Percentiles rank a stretch among this genome's conserved stretches.
Conservation (phyloP, 805 yeast species). For the Ogataea haglerorum region DNA sequence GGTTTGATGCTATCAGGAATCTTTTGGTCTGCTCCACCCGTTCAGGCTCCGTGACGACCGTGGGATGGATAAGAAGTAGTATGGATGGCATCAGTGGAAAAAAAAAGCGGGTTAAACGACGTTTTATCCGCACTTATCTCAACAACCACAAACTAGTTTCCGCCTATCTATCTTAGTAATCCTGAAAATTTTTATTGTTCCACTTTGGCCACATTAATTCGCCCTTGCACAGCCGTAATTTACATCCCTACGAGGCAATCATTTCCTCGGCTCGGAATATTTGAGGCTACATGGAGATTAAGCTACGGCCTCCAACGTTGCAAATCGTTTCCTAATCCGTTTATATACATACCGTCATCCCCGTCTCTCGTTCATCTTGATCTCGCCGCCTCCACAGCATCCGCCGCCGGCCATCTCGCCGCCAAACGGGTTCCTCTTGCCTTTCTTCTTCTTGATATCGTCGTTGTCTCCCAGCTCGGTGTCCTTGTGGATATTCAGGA, state of each 20-base stretch:
- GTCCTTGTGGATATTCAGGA: constrained; percentile 69
- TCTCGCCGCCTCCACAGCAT: constrained; percentile 52
- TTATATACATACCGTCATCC: not conserved
- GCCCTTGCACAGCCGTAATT: not conserved
- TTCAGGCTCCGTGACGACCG: constrained; percentile 55
- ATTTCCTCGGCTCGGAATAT: not conserved
- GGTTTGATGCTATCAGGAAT: constrained; percentile 25
- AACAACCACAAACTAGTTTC: constrained; percentile 1
- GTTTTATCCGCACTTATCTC: not conserved
- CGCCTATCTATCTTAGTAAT: constrained; percentile 4
- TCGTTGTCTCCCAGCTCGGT: constrained; percentile 94
- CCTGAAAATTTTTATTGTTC: constrained; percentile 6
- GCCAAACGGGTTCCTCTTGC: constrained; percentile 28
- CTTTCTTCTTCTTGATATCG: constrained; percentile 53
- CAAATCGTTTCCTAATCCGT: constrained; percentile 7
- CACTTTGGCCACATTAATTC: constrained; percentile 5
- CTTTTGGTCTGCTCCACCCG: constrained; percentile 41
- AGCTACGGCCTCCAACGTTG: not conserved
- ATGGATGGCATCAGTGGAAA: constrained; percentile 15
- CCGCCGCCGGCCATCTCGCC: constrained; percentile 43
- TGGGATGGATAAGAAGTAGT: constrained; percentile 61
- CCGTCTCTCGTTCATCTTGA: constrained; percentile 29
- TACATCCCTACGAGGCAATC: not conserved
- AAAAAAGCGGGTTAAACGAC: constrained; percentile 1
- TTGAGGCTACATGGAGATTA: not conserved